Base-by-base conservation (phyloP, 1,139 yeast genomes). In the Wickerhamiella infanticola region DNA sequence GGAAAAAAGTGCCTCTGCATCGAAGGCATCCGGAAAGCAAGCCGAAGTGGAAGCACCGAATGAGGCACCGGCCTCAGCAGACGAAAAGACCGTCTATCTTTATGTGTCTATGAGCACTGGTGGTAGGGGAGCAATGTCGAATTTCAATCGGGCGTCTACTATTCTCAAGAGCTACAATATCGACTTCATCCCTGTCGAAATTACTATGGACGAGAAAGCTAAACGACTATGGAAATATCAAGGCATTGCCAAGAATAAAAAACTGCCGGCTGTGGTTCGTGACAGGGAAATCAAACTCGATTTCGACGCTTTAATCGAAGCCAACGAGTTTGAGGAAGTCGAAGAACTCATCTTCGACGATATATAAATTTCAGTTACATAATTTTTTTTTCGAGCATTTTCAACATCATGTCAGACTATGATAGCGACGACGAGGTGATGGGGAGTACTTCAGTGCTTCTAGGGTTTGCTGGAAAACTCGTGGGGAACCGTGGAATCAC, bases 61-160 rank as follows among this genome's bases (percentile, higher is more conserved):
- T 11, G 37, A n/a, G 3, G 24, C 42, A 1, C 11, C 35, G 3
- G 23, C 36, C 3, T 7, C 18, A 3, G 37, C 29, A 2, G 52
- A 48, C 23, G 35, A 47, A 4, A 39, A 53, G 26, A 42, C 43
- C 1, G 56, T 54, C 18, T 53, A 78, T 60, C 62, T 88, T 33
- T 86, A 72, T 66, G 84, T 96, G 0, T 88, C 97, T 0, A 69
- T 86, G 47, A 94, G 95, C 0, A 94, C 95, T 33, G 78, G 78
- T 40, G 94, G 94, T 1, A 81, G 80, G 71, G 88, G 82, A 59
- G 74, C 86, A 60, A 76, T 80, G 56, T 74, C 81, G n/a, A 70
- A 90, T 55, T 85, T 95, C 37, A 84, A 82, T 60, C 68, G 90
- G 48, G 67, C 90, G 48, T 74, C 74, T 18, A 81, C 86, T 1